A percentile compares a stretch with the other conserved stretches of the same genome.
Conservation (phyloP, 192 early-diverging fungal species). For the Cladochytrium replicatum region DNA sequence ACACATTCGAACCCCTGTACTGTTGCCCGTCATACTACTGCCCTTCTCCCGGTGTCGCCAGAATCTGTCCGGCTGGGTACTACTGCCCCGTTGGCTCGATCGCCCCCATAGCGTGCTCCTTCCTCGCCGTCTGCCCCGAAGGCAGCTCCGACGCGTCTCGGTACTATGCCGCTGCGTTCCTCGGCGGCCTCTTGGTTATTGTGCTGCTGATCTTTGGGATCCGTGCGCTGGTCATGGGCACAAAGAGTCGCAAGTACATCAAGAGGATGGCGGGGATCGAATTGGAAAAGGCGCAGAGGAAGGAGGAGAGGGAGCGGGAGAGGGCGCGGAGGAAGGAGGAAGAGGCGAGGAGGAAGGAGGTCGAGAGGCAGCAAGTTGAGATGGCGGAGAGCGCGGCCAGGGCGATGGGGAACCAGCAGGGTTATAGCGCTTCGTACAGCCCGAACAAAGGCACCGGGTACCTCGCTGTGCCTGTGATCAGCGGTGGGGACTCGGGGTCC, state of each 20-base stretch:
- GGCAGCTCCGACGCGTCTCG: slow-evolving; percentile 8
- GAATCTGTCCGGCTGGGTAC: slow-evolving; percentile 37
- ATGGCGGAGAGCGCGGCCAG: neutral
- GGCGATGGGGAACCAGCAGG: neutral
- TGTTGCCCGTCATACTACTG: slow-evolving; percentile 53
- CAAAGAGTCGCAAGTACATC: slow-evolving; percentile 1
- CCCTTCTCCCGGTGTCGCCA: slow-evolving; percentile 26
- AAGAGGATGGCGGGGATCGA: neutral
- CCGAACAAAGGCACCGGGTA: too few relatives aligned
- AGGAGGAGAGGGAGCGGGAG: neutral
- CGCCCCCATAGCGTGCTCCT: slow-evolving; percentile 10
- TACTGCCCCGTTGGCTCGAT: slow-evolving; percentile 41
- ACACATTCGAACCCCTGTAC: slow-evolving; percentile 47
- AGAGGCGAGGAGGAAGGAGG: neutral
- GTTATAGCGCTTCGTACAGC: neutral
- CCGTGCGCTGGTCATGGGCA: slow-evolving; percentile 5
- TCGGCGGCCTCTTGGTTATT: slow-evolving; percentile 6
- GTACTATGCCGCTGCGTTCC: slow-evolving; percentile 15
- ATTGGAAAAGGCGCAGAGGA: slow-evolving; percentile 1
- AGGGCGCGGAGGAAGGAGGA: neutral
- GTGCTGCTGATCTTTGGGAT: slow-evolving; percentile 16
- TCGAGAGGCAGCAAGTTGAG: neutral
- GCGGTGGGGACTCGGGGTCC: too few relatives aligned
- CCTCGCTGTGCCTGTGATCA: too few relatives aligned
- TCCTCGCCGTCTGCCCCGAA: slow-evolving; percentile 20